Evolutionary conservation across 768 basidiomycete species (phyloP).

Genomic region (Amylocystis lapponica): DNA sequence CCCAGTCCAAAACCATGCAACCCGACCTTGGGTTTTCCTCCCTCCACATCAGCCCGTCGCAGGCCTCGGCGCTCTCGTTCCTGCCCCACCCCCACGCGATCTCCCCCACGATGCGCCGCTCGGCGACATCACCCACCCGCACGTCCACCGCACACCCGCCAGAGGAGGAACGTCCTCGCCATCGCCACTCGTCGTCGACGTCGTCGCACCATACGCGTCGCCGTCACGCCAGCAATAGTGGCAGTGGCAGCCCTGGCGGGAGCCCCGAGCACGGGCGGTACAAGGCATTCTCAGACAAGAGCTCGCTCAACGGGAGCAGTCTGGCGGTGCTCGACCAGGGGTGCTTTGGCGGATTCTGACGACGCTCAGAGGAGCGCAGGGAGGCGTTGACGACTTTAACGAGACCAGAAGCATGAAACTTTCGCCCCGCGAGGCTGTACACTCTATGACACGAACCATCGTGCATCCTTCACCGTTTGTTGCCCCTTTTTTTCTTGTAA

Average conservation of each 20-base stretch:
- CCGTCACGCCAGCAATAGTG: constrained; percentile 1
- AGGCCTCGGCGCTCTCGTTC: constrained; percentile 18
- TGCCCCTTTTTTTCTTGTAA: no score
- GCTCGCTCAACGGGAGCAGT: constrained; percentile 4
- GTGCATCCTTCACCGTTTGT: no score
- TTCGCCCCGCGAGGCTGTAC: no score
- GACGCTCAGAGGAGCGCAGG: no score
- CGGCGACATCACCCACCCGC: background rate
- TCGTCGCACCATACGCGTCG: background rate
- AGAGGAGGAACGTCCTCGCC: background rate
- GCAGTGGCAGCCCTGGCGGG: constrained; percentile 1
- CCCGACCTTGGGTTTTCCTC: background rate
- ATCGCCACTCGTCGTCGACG: background rate
- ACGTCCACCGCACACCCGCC: background rate
- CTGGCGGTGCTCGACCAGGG: constrained; percentile 14
- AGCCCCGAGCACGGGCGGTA: constrained; percentile 9
- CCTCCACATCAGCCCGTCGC: constrained; percentile 9
- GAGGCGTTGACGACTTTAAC: no score
- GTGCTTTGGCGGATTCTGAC: constrained; percentile 19
- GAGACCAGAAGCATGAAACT: no score
- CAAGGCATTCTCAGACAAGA: constrained; percentile 11
- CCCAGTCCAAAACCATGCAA: background rate
- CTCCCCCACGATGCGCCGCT: background rate
- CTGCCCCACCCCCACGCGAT: constrained; percentile 17
- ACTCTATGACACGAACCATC: no score